Percentiles rank a stretch among this genome's conserved stretches.
These are phyloP conservation scores for Colletotrichum camelliae DNA, from an alignment of 2,329 filamentous ascomycete genomes.

Conservation along the genomic window DNA sequence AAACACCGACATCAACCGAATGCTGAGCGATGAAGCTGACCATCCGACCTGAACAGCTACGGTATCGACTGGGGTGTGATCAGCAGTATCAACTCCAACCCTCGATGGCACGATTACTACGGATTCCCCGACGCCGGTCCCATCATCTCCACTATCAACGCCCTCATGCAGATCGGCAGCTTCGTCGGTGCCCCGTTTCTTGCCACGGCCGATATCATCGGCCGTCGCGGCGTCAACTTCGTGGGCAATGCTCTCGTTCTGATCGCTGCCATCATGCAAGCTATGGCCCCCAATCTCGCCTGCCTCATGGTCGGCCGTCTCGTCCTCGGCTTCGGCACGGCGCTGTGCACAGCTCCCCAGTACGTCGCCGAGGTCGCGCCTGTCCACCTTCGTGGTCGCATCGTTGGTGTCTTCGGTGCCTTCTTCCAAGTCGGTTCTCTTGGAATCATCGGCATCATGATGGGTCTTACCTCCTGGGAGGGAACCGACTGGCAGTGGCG, in stretches of 20 bases:
- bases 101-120: slow-evolving; percentile 48
- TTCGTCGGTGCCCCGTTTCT: slow-evolving; percentile 55
- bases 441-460: slow-evolving; percentile 46
- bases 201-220: slow-evolving; percentile 54
- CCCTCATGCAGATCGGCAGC: slow-evolving; percentile 51
- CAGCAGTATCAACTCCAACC: slow-evolving; percentile 47
- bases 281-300: slow-evolving; percentile 36
- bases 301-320: slow-evolving; percentile 58
- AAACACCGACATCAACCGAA: accelerated
- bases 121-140: slow-evolving; percentile 43
- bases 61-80: slow-evolving; percentile 57
- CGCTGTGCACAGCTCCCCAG: slow-evolving; percentile 31
- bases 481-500: slow-evolving; percentile 40
- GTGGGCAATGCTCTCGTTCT: slow-evolving; percentile 50
- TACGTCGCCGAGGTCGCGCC: slow-evolving; percentile 34
- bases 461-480: slow-evolving; percentile 41
- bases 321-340: slow-evolving; percentile 57
- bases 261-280: slow-evolving; percentile 46
- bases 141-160: slow-evolving; percentile 48
- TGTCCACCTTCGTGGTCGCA: slow-evolving; percentile 40
- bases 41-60: slow-evolving; percentile 24
- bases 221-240: slow-evolving; percentile 54
- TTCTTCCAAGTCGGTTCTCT: slow-evolving; percentile 50
- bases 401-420: slow-evolving; percentile 53
- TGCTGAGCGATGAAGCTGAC: not conserved